Conservation (phyloP, 148 eudicot genomes). For the Gaultheria prostrata region DNA sequence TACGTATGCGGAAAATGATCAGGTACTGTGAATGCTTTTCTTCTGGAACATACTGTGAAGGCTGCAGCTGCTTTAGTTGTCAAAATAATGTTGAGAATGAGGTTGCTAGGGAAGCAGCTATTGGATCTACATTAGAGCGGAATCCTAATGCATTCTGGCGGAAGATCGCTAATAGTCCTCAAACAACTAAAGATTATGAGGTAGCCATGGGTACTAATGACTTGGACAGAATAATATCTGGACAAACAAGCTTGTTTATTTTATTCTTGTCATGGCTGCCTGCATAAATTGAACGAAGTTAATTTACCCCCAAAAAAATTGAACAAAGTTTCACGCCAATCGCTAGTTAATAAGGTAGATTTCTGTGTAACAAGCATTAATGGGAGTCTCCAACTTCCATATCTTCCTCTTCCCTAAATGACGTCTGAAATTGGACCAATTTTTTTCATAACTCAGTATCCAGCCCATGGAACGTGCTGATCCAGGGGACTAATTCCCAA, state of each 20-base stretch:
- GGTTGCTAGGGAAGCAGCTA: slow-evolving; percentile 43
- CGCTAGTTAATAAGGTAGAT: background rate
- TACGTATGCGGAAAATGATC: slow-evolving; percentile 3
- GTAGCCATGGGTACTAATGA: slow-evolving; percentile 17
- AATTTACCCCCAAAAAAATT: background rate
- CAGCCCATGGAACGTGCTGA: background rate
- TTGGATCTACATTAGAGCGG: slow-evolving; percentile 44
- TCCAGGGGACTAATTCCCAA: background rate
- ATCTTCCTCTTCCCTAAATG: background rate
- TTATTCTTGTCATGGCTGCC: background rate
- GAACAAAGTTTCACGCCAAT: background rate
- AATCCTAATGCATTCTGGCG: slow-evolving; percentile 55
- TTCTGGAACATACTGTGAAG: slow-evolving; percentile 51
- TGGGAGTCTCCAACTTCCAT: background rate
- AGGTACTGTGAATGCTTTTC: slow-evolving; percentile 68
- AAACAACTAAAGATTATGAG: slow-evolving; percentile 32
- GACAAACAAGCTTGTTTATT: background rate
- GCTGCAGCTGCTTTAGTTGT: slow-evolving; percentile 52
- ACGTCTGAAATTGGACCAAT: background rate
- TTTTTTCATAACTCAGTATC: background rate
- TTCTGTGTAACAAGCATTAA: background rate
- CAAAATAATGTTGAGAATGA: slow-evolving; percentile 51
- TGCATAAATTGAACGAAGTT: background rate
- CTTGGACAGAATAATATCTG: background rate
- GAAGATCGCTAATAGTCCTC: slow-evolving; percentile 47